These are phyloP conservation scores for Colletotrichum somersetense DNA, from an alignment of 2,329 filamentous ascomycete species.

Conservation along the genomic window DNA sequence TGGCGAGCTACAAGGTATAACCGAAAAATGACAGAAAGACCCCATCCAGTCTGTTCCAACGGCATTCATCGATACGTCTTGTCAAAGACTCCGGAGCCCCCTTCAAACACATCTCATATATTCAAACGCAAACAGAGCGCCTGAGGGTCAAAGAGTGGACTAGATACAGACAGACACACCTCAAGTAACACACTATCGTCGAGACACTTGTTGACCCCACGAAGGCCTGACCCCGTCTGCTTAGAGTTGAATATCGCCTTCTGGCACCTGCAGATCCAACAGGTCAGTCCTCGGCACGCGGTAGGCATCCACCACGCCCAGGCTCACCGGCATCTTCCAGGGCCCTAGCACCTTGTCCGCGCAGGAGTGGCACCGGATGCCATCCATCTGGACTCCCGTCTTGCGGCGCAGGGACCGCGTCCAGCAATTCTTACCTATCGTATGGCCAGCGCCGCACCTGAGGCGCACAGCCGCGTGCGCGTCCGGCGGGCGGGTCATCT, in stretches of 20 bases:
- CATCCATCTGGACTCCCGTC: not conserved
- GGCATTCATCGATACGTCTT: not conserved
- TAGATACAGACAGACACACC: not conserved
- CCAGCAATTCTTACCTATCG: slow-evolving; percentile 30
- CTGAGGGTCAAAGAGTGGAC: too few relatives aligned
- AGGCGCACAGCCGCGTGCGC: slow-evolving; percentile 20
- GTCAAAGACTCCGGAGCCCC: not conserved
- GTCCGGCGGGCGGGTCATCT: not conserved
- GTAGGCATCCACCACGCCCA: not conserved
- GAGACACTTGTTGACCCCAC: not conserved
- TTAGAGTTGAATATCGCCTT: not conserved
- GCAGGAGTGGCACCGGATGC: slow-evolving; percentile 18
- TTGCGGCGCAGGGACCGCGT: not conserved
- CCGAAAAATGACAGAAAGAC: not conserved
- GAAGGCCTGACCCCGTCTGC: not conserved
- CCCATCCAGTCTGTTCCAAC: not conserved
- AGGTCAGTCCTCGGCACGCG: not conserved
- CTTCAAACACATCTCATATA: not conserved
- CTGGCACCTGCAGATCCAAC: not conserved
- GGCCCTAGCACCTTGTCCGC: not conserved
- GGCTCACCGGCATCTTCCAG: not conserved
- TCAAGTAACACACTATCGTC: not conserved
- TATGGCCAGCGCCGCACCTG: slow-evolving; percentile 12
- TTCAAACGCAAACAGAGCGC: not conserved
- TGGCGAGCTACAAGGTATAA: not conserved